Evolutionary conservation across 352 stramenopile species (phyloP).

Genomic region (Peronospora destructor): DNA sequence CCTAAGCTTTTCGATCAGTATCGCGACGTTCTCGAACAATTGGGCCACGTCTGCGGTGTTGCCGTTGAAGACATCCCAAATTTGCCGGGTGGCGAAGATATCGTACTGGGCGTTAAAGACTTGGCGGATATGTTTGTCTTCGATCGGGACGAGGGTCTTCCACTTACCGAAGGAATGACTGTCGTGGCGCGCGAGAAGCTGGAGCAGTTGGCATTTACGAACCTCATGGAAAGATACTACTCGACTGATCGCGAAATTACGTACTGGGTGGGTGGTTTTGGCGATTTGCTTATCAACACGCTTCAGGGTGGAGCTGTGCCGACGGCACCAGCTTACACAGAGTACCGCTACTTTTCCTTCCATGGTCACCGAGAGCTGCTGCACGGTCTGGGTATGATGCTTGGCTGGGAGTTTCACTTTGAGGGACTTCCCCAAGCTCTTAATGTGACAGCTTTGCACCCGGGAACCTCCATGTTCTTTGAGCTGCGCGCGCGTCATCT

Average conservation of each 20-base stretch:
- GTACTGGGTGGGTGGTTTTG: slow-evolving; percentile 80
- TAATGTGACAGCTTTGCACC: slow-evolving; percentile 58
- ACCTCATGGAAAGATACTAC: slow-evolving; percentile 85
- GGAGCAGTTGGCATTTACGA: slow-evolving; percentile 67
- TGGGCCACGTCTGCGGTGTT: slow-evolving; percentile 57
- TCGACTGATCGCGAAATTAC: slow-evolving; percentile 68
- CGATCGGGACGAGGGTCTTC: slow-evolving; percentile 59
- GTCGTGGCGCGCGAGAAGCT: slow-evolving; percentile 43
- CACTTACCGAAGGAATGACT: slow-evolving; percentile 45
- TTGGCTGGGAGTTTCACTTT: slow-evolving; percentile 75
- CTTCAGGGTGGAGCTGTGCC: slow-evolving; percentile 48
- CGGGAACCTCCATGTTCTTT: slow-evolving; percentile 78
- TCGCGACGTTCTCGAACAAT: slow-evolving; percentile 40
- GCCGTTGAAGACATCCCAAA: slow-evolving; percentile 48
- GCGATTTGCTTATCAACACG: slow-evolving; percentile 54
- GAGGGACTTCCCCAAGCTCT: slow-evolving; percentile 55
- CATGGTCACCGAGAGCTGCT: slow-evolving; percentile 77
- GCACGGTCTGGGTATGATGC: slow-evolving; percentile 69
- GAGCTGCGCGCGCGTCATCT: slow-evolving; percentile 46
- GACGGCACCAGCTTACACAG: slow-evolving; percentile 31
- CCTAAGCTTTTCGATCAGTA: slow-evolving; percentile 54
- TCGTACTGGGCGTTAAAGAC: slow-evolving; percentile 74
- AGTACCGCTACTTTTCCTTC: slow-evolving; percentile 80
- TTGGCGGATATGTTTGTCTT: slow-evolving; percentile 82
- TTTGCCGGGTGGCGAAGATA: slow-evolving; percentile 55